Conservation (phyloP, 306 rosid species). For the Glycine latifolia region DNA sequence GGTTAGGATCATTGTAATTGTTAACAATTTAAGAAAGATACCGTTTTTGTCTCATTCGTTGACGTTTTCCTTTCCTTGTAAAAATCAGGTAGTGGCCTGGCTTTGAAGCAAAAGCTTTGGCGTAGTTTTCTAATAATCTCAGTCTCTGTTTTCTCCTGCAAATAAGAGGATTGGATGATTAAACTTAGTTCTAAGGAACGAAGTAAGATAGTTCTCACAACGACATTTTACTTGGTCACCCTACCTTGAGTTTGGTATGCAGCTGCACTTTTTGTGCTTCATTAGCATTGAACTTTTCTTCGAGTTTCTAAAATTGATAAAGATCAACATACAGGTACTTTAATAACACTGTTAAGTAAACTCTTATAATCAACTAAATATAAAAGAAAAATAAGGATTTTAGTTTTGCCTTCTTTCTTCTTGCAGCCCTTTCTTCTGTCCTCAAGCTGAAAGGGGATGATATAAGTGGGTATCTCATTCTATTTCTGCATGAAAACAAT, state of each 20-base stretch:
- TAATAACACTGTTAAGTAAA: constrained; percentile 9
- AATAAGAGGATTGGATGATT: constrained; percentile 18
- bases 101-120: constrained; percentile 90
- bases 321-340: constrained; percentile 17
- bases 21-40: constrained; percentile 17
- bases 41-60: constrained; percentile 59
- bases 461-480: constrained; percentile 71
- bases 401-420: constrained; percentile 81
- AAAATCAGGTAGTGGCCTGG: constrained; percentile 92
- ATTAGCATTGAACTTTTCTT: constrained; percentile 89
- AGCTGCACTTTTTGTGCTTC: constrained; percentile 72
- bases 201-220: background rate
- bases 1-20: too few species aligned
- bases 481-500: constrained; percentile 76
- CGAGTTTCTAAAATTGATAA: constrained; percentile 75
- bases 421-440: constrained; percentile 92
- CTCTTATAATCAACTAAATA: constrained; percentile 10
- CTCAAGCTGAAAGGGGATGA: constrained; percentile 82
- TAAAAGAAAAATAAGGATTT: constrained; percentile 28
- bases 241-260: constrained; percentile 77
- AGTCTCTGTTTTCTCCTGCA: constrained; percentile 81
- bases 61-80: constrained; percentile 74
- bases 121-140: constrained; percentile 76
- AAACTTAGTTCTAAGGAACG: constrained; percentile 18
- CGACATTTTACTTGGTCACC: constrained; percentile 34